A percentile compares a stretch with the other conserved stretches of the same genome.
These are phyloP conservation scores for Spirogloea muscicola DNA, from an alignment of 139 green algal genomes.

Conservation along the genomic window DNA sequence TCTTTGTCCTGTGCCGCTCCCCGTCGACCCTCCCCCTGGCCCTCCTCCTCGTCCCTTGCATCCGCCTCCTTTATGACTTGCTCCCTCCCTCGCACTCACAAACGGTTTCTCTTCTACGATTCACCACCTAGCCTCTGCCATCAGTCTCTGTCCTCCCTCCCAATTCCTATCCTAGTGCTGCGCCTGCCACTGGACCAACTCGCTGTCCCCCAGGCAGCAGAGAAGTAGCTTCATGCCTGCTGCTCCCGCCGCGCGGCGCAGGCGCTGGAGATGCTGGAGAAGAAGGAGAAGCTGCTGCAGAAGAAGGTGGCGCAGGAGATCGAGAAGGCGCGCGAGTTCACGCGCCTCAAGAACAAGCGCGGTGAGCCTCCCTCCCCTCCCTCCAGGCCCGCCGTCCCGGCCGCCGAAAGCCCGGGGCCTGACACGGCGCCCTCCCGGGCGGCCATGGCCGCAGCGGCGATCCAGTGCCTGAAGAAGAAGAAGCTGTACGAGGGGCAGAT, in stretches of 20 bases:
- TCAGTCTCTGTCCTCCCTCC: not conserved
- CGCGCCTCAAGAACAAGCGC: constrained; percentile 78
- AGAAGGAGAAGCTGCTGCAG: constrained; percentile 79
- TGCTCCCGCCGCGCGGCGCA: constrained; percentile 52
- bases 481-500: constrained; percentile 87
- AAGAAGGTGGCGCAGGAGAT: constrained; percentile 77
- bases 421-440: no score
- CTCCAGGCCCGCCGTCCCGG: no score
- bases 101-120: no score
- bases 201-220: not conserved
- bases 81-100: no score
- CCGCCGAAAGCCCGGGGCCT: no score
- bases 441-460: constrained; percentile 60
- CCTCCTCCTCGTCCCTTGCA: no score
- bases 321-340: constrained; percentile 78
- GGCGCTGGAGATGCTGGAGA: constrained; percentile 86
- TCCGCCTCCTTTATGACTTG: no score
- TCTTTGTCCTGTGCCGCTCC: no score
- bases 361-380: no score
- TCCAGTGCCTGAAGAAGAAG: constrained; percentile 89
- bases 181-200: not conserved
- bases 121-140: no score
- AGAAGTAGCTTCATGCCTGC: not conserved
- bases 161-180: not conserved
- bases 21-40: no score